These are phyloP conservation scores for Withania somnifera DNA, from an alignment of 305 asterid genomes.

Conservation along the genomic window DNA sequence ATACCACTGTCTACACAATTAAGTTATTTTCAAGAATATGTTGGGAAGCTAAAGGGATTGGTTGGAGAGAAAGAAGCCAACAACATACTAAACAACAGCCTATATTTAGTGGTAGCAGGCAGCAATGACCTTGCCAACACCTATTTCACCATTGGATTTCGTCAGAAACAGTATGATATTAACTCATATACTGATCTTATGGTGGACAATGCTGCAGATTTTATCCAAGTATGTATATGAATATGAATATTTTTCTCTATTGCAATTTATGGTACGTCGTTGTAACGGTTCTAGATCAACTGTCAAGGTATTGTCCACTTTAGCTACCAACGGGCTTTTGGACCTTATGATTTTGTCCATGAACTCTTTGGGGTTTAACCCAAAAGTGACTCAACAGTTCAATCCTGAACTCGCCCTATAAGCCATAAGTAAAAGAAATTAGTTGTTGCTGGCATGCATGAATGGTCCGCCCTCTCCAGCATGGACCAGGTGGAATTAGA, in stretches of 20 bases:
- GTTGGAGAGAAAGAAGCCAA: conserved; percentile 44
- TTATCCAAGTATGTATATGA: conserved; percentile 35
- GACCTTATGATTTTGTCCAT: too few relatives aligned
- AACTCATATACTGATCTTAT: conserved; percentile 52
- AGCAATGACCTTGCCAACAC: conserved; percentile 75
- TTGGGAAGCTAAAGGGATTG: conserved; percentile 29
- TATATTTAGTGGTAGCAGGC: conserved; percentile 54
- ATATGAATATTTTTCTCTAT: neutral
- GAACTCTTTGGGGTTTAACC: too few relatives aligned
- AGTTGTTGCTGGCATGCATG: neutral
- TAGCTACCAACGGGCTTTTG: too few relatives aligned
- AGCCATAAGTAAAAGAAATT: neutral
- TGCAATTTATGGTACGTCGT: neutral
- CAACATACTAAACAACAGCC: conserved; percentile 20
- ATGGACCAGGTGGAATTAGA: neutral
- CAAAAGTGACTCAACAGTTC: neutral
- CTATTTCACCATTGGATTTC: conserved; percentile 40
- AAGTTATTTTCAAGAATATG: conserved; percentile 48
- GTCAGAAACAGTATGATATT: conserved; percentile 33
- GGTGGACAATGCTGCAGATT: conserved; percentile 36
- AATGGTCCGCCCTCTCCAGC: neutral
- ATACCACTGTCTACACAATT: conserved; percentile 37
- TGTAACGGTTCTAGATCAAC: neutral
- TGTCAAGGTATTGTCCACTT: neutral
- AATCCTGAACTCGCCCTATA: neutral